Evolutionary conservation across 1,284 basidiomycete genomes (phyloP), one percentile per base, ranked within the genome.

Genomic region (Cutaneotrichosporon sp.): DNA sequence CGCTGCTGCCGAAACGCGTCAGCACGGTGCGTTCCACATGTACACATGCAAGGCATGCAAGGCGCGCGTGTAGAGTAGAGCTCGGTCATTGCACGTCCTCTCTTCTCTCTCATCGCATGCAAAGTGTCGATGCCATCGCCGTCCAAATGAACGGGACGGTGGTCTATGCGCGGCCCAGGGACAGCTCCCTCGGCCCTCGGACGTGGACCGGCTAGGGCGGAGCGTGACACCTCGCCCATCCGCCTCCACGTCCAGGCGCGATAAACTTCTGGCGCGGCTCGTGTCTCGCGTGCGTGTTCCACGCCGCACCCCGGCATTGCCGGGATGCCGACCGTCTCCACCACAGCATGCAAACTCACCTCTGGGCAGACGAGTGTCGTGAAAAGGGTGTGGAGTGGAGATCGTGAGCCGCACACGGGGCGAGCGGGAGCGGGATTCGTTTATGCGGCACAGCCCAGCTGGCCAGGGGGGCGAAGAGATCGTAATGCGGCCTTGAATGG

Each of bases 381-480:
- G 16, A 8, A 18, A 42, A n/a, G 18, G 38, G 7, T 16, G n/a
- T 16, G 38, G 38, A n/a, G 16, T n/a, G 38, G 18, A n/a, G 16
- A n/a, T 42, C 18, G 38, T 42, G 18, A 42, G 38, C 38, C 16
- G 8, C 9, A 36, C 34, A 4, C 34, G 34, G 18, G 8, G 18
- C 14, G 22, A 47, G 25, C 45, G 45, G 25, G 25, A 31, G 25
- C 18, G 25, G 25, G 18, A 50, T 14, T 31, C 24, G 45, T 24
- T 8, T 27, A 31, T 50, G 14, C 7, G 47, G 27, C 25, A 29
- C 47, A 50, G 47, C 47, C 25, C 47, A 50, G 47, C 47, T 50
- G 47, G 47, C 47, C 47, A 18, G 45, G 45, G 22, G 38, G 9
- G n/a, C n/a, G n/a, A n/a, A 42, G 24, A 46, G 24, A 24, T 46